Conservation (phyloP, 768 basidiomycete genomes). For the Lentinula raphanica region DNA sequence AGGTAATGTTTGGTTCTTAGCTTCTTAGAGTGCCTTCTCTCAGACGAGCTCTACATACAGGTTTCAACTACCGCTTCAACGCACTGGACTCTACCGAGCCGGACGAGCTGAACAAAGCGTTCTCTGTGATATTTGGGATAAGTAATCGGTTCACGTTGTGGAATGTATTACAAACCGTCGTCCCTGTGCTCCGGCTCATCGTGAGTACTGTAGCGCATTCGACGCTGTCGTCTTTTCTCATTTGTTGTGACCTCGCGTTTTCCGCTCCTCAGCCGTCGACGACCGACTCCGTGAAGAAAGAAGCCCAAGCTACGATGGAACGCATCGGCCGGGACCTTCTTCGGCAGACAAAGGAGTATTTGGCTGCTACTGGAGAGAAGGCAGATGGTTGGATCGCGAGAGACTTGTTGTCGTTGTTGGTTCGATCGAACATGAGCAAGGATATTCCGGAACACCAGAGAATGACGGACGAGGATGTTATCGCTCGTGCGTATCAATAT, state of each 20-base stretch:
- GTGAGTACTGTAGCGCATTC: background rate
- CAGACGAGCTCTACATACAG: too few species aligned
- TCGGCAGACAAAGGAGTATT: slow-evolving; percentile 31
- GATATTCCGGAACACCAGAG: slow-evolving; percentile 38
- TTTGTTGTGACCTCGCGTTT: background rate
- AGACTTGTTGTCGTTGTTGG: slow-evolving; percentile 42
- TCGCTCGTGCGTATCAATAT: slow-evolving; percentile 16
- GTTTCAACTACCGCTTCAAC: slow-evolving; percentile 34
- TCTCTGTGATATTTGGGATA: slow-evolving; percentile 24
- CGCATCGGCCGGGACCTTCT: slow-evolving; percentile 36
- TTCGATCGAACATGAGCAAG: slow-evolving; percentile 46
- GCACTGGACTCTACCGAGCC: slow-evolving; percentile 16
- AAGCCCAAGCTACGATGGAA: slow-evolving; percentile 28
- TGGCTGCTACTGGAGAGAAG: slow-evolving; percentile 13
- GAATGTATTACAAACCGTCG: slow-evolving; percentile 12
- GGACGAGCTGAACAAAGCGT: slow-evolving; percentile 28
- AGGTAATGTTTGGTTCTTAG: too few species aligned
- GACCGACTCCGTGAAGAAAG: slow-evolving; percentile 20
- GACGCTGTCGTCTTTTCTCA: background rate
- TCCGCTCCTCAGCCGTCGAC: slow-evolving; percentile 23
- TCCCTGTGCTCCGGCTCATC: background rate
- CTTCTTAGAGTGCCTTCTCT: too few species aligned
- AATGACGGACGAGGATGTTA: slow-evolving; percentile 44
- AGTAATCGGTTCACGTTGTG: slow-evolving; percentile 11
- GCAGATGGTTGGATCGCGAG: slow-evolving; percentile 24